Percentiles rank a stretch among this genome's conserved stretches.
These are phyloP conservation scores for Spathaspora hagerdaliae DNA, from an alignment of 805 yeast genomes.

Conservation along the genomic window DNA sequence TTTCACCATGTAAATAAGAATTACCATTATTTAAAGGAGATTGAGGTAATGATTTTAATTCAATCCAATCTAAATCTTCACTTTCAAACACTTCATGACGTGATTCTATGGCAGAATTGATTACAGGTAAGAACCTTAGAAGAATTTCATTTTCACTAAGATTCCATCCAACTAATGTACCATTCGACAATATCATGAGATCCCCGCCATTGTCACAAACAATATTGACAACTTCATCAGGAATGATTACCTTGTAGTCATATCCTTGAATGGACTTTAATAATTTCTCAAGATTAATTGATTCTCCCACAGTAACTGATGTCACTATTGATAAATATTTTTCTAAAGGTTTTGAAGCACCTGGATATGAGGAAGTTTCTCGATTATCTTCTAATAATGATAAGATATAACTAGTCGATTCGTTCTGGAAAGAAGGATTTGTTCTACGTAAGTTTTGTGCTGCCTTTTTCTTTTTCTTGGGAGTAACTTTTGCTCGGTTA, in stretches of 20 bases:
- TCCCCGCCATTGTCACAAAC: constrained; percentile 38
- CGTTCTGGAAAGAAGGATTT: constrained; percentile 17
- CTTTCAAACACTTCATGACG: constrained; percentile 45
- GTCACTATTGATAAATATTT: constrained; percentile 49
- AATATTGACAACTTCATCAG: constrained; percentile 65
- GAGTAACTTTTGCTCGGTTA: constrained; percentile 1
- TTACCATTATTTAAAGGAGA: constrained; percentile 21
- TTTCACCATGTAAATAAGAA: constrained; percentile 59
- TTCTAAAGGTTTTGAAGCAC: constrained; percentile 18
- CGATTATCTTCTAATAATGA: constrained; percentile 20
- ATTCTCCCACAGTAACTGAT: constrained; percentile 69
- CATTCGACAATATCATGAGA: constrained; percentile 67
- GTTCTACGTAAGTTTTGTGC: constrained; percentile 24
- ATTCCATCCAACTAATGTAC: constrained; percentile 85
- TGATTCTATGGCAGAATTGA: constrained; percentile 39
- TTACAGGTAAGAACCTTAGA: constrained; percentile 47
- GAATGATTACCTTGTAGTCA: constrained; percentile 35
- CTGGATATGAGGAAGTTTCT: constrained; percentile 9
- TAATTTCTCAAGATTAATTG: constrained; percentile 54
- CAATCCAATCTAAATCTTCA: constrained; percentile 83
- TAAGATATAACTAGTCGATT: constrained; percentile 20
- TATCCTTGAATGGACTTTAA: constrained; percentile 19
- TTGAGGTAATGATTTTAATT: constrained; percentile 25
- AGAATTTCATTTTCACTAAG: constrained; percentile 52
- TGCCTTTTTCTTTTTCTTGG: constrained; percentile 7